Evolutionary conservation across 139 green algal genomes (phyloP), one percentile per base, ranked within the genome.

Genomic region (Penium margaritaceum): DNA sequence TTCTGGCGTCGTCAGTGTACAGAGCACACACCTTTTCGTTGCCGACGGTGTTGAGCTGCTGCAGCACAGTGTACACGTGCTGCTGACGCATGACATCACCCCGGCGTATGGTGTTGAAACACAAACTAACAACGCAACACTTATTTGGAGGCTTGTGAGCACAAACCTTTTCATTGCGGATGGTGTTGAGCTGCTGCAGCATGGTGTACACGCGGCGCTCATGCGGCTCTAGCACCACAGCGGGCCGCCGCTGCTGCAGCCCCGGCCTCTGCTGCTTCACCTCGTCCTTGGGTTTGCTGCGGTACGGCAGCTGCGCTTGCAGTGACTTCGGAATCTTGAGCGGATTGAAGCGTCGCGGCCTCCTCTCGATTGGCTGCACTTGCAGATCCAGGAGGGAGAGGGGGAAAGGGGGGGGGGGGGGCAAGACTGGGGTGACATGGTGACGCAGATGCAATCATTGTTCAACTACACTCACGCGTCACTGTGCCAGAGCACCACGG

Each of bases 251-350:
- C 55, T 68, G 86, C 70, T 96, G 91, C 53, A 96, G 83, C 5
- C 84, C 91, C 82, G 90, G 87, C 12, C 14, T 27, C 81, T 91
- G 90, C 47, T 87, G 77, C 3, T 57, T 41, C 0, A 64, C 30
- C 80, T 92, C 85, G 38, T 89, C 39, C 82, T 96, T 97, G 35
- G 92, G 92, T 87, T 98, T 98, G 74, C 83, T 91, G 80, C 95
- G 94, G 87, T 92, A 97, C 0, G 92, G 92, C 75, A 97, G 84
- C 17, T 85, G 86, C 2, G 88, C 87, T 80, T 90, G 88, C 33
- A 97, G 84, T 37, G 81, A 71, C 57, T 88, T 88, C 6, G 92
- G 92, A 3, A 97, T 79, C 62, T 91, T 89, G 19, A 98, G 88
- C 0, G 91, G 87, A 73, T 96, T 96, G 88, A 97, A 98, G 55